A percentile compares a stretch with the other conserved stretches of the same genome.
Evolutionary conservation across 257 asterid species (phyloP).

Genomic region (Gentiana straminea): DNA sequence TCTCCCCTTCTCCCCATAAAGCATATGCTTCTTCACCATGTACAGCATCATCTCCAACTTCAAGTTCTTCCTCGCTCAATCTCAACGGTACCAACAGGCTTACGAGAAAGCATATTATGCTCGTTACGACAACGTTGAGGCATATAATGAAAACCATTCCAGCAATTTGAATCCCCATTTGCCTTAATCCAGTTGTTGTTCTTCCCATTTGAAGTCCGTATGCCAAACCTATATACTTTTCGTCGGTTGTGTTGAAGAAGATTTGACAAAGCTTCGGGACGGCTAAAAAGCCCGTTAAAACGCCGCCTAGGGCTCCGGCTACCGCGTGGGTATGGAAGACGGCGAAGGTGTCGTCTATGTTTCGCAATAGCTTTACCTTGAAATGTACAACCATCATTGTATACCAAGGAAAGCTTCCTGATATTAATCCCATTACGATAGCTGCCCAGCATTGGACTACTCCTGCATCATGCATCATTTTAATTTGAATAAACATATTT

Average conservation of each 20-base stretch:
- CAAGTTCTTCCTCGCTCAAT: conserved; percentile 25
- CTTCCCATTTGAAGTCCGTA: conserved; percentile 30
- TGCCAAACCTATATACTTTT: conserved; percentile 35
- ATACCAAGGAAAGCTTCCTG: conserved; percentile 34
- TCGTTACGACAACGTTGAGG: conserved; percentile 28
- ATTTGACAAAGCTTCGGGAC: conserved; percentile 31
- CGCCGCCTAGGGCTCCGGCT: conserved; percentile 36
- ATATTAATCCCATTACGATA: conserved; percentile 22
- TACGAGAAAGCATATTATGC: conserved; percentile 29
- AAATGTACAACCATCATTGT: conserved; percentile 26
- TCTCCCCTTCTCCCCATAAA: conserved; percentile 16
- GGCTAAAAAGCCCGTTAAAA: conserved; percentile 33
- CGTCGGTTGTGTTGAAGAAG: conserved; percentile 29
- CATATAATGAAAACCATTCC: conserved; percentile 30
- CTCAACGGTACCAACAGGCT: conserved; percentile 33
- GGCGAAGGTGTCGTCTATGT: conserved; percentile 37
- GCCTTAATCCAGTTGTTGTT: conserved; percentile 25
- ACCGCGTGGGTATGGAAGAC: conserved; percentile 49
- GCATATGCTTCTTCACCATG: conserved; percentile 44
- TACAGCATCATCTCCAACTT: conserved; percentile 27
- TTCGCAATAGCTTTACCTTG: conserved; percentile 18
- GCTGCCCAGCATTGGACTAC: conserved; percentile 36
- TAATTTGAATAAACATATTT: neutral
- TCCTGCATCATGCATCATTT: conserved; percentile 7
- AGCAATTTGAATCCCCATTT: conserved; percentile 30